Evolutionary conservation across 2,329 filamentous ascomycete genomes (phyloP).

Genomic region (Endothia cerciana): DNA sequence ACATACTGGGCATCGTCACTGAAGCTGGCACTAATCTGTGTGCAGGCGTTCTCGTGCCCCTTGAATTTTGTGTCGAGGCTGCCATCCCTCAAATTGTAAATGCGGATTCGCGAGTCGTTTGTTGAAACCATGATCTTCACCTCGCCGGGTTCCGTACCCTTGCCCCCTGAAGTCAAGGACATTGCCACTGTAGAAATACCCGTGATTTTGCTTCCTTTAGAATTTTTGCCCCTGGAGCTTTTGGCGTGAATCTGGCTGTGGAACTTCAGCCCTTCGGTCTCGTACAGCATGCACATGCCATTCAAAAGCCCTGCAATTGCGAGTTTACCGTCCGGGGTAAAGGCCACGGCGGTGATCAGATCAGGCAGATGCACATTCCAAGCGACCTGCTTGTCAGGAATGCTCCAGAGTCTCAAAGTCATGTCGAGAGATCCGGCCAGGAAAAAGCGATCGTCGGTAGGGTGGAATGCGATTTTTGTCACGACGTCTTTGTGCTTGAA

Average conservation of each 20-base stretch:
- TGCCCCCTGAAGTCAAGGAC: conserved; percentile 45
- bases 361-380: conserved; percentile 78
- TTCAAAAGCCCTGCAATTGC: conserved; percentile 87
- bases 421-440: conserved; percentile 90
- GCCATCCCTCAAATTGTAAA: conserved; percentile 88
- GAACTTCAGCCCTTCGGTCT: conserved; percentile 86
- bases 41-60: conserved; percentile 86
- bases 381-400: conserved; percentile 92
- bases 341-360: conserved; percentile 91
- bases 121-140: conserved; percentile 88
- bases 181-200: conserved; percentile 78
- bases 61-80: conserved; percentile 86
- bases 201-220: conserved; percentile 96
- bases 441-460: conserved; percentile 94
- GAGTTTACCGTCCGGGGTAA: conserved; percentile 88
- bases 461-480: conserved; percentile 92
- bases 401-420: conserved; percentile 90
- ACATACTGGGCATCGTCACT: conserved; percentile 86
- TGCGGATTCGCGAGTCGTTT: conserved; percentile 88
- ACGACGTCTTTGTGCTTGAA: conserved; percentile 97
- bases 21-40: conserved; percentile 87
- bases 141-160: conserved; percentile 56
- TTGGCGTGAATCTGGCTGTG: conserved; percentile 90
- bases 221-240: conserved; percentile 88
- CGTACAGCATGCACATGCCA: conserved; percentile 86